Base-by-base conservation (phyloP, 2,329 filamentous ascomycete species). In the Aspergillus pseudoterreus region DNA sequence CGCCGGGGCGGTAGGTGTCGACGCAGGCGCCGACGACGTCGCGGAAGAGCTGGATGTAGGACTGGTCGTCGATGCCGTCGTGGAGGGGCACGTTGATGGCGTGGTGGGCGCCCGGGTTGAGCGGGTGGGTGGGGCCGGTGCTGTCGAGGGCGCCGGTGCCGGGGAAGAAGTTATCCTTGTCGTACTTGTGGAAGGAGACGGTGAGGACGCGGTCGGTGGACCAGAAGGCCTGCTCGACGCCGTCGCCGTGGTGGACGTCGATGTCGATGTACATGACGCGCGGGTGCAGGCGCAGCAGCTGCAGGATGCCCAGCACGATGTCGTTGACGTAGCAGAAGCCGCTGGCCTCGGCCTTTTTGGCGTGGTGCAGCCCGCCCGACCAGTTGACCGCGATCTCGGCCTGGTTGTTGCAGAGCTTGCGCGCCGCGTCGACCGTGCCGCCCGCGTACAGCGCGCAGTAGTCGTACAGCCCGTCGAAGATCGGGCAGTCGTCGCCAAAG, bases 261-360 rank as follows among this genome's bases (percentile, higher is more conserved):
- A 95, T 95, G 67, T 95, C 90, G 70, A 97, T 92, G 71, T 97
- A 96, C 52, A 97, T 79, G 6, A 97, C 92, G 45, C 92, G 87
- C 14, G 90, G 85, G 62, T 92, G 84, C 64, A 86, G 82, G 27
- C 88, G 86, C 14, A 97, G 78, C 9, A 99, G 82, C 68, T 96
- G 88, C 35, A 97, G 81, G 62, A 96, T 94, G 33, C 88, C 90
- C 43, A 99, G 82, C 52, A 97, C 94, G 63, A 97, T 97, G 71
- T 99, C 94, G 71, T 99, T 99, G 75, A 97, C 91, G 75, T 99
- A 99, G 76, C 94, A 99, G 72, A 99, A 99, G 0, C 94, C 94
- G 12, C 88, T 92, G 0, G 94, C 92, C 72, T 96, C 91, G 48
- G 87, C 84, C 68, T 92, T 94, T 72, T 97, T 96, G 43, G 94